A percentile compares a stretch with the other conserved stretches of the same genome.
phyloP scores from a whole-genome alignment of 805 yeast genomes.

The Trichomonascus vanleenenianus region DNA sequence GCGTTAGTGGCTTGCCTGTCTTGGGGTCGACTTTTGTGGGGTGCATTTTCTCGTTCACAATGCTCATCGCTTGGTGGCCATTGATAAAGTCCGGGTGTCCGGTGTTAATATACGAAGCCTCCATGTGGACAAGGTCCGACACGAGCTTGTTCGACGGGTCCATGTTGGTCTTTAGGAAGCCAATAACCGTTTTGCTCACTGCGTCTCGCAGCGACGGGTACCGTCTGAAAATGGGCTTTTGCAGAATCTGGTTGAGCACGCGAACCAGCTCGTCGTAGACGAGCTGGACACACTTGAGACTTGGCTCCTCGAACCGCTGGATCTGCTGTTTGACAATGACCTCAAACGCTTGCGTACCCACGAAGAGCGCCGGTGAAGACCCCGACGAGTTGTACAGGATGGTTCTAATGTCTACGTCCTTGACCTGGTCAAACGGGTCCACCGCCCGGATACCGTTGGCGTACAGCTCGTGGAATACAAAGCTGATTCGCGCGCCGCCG shows the following conservation, averaged over 20 bases:
- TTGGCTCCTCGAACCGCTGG: slow-evolving; percentile 88
- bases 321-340: slow-evolving; percentile 92
- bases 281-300: slow-evolving; percentile 77
- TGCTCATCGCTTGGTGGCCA: slow-evolving; percentile 91
- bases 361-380: slow-evolving; percentile 90
- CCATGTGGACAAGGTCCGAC: slow-evolving; percentile 71
- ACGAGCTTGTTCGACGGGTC: slow-evolving; percentile 84
- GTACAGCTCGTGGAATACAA: slow-evolving; percentile 93
- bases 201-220: slow-evolving; percentile 90
- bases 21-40: slow-evolving; percentile 82
- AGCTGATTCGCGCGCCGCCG: slow-evolving; percentile 96
- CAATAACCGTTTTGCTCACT: slow-evolving; percentile 69
- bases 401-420: slow-evolving; percentile 92
- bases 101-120: slow-evolving; percentile 91
- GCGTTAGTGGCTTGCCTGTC: slow-evolving; percentile 71
- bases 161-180: slow-evolving; percentile 68
- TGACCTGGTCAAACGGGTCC: slow-evolving; percentile 94
- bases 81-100: slow-evolving; percentile 95
- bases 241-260: slow-evolving; percentile 74
- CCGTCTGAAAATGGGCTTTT: slow-evolving; percentile 74
- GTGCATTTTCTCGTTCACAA: slow-evolving; percentile 81
- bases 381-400: slow-evolving; percentile 96
- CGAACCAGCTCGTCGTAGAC: slow-evolving; percentile 93
- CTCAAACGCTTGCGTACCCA: slow-evolving; percentile 96
- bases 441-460: slow-evolving; percentile 85